Evolutionary conservation across 1,284 basidiomycete species (phyloP).

Genomic region (Ustilago xerochloae): DNA sequence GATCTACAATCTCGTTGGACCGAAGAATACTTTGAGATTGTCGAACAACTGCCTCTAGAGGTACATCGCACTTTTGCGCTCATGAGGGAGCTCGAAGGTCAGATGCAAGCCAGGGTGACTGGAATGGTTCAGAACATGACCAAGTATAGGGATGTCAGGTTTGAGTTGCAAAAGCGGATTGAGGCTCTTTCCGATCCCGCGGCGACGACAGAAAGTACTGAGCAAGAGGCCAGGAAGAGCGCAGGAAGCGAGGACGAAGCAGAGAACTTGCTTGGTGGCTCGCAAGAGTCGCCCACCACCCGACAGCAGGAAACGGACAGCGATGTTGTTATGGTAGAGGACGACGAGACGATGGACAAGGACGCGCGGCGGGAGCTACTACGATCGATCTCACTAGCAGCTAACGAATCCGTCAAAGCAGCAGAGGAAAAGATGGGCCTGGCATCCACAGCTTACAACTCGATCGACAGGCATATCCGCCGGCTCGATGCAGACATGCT

Average conservation of each 20-base stretch:
- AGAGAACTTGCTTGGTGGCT: constrained; percentile 29
- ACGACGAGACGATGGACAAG: constrained; percentile 1
- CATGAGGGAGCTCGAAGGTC: constrained; percentile 83
- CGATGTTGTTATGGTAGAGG: background rate
- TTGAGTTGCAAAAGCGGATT: constrained; percentile 20
- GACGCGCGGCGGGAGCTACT: constrained; percentile 18
- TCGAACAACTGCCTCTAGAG: constrained; percentile 87
- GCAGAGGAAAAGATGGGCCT: constrained; percentile 72
- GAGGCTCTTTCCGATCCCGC: background rate
- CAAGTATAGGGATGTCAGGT: constrained; percentile 34
- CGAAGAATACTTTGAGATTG: constrained; percentile 70
- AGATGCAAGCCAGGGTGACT: constrained; percentile 69
- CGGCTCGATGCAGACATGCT: constrained; percentile 70
- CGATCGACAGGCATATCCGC: constrained; percentile 72
- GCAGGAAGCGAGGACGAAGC: constrained; percentile 40
- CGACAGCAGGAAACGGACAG: background rate
- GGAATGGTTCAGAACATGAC: constrained; percentile 25
- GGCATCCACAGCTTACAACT: constrained; percentile 71
- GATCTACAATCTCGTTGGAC: constrained; percentile 56
- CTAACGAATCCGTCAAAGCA: constrained; percentile 60
- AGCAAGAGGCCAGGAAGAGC: background rate
- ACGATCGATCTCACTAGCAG: constrained; percentile 25
- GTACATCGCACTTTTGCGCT: constrained; percentile 82
- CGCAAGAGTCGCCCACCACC: constrained; percentile 2
- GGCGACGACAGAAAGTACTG: background rate